These are phyloP conservation scores for Ceratocystis albifundus DNA, from an alignment of 2,329 filamentous ascomycete genomes.

Conservation along the genomic window DNA sequence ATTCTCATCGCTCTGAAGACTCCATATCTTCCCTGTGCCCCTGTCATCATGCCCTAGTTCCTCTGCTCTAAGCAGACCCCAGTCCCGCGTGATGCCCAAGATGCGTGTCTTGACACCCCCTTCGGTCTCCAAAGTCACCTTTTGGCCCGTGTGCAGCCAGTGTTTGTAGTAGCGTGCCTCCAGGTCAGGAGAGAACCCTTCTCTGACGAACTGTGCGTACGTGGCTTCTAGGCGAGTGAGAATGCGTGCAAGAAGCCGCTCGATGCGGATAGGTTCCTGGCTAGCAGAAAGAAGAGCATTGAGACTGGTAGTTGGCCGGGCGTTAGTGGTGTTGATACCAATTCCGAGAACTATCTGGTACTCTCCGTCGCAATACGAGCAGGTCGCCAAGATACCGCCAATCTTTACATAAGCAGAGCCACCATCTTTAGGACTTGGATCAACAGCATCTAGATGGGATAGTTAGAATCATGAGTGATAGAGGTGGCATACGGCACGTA, in stretches of 20 bases:
- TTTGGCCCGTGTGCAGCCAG: conserved; percentile 74
- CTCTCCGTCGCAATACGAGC: conserved; percentile 60
- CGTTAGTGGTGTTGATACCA: conserved; percentile 76
- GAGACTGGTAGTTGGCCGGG: conserved; percentile 75
- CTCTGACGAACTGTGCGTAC: conserved; percentile 61
- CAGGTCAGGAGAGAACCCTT: conserved; percentile 62
- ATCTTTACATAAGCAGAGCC: conserved; percentile 65
- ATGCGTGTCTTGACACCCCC: conserved; percentile 64
- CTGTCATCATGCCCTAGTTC: conserved; percentile 65
- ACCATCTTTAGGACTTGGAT: conserved; percentile 44
- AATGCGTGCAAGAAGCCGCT: conserved; percentile 71
- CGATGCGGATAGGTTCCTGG: conserved; percentile 52
- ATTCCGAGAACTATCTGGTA: conserved; percentile 81
- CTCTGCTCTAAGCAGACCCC: conserved; percentile 75
- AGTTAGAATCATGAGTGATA: background rate
- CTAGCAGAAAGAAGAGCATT: conserved; percentile 50
- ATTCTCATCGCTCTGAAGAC: conserved; percentile 90
- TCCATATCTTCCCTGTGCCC: conserved; percentile 64
- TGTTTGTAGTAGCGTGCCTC: conserved; percentile 66
- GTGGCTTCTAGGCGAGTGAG: conserved; percentile 65
- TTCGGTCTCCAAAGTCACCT: conserved; percentile 65
- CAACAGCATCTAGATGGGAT: conserved; percentile 45
- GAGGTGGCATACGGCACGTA: conserved; percentile 23
- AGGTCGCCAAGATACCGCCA: conserved; percentile 84
- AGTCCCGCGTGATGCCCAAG: conserved; percentile 81